Evolutionary conservation across 1,284 basidiomycete genomes (phyloP), one percentile per base, ranked within the genome.

Genomic region (Laetiporus sulphureus): DNA sequence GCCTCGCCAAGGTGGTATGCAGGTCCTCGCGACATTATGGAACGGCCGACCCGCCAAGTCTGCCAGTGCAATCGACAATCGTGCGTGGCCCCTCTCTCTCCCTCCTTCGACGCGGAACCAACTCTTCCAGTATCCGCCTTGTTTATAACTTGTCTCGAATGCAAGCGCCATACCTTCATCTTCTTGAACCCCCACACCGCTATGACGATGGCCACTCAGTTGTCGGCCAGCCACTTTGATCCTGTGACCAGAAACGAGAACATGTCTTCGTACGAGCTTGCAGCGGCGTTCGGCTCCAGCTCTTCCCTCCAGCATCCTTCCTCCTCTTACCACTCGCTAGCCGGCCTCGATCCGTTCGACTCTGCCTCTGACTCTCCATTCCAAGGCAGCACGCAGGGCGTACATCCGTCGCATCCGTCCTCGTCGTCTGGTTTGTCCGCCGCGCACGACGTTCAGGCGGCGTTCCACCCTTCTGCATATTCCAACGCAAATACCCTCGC

Each of bases 201-300:
- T 8, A 11, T 21, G 33, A 33, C 38, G 13, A 33, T 32, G 32
- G 20, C 39, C 18, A 20, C 34, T 21, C 20, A 32, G 16, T 29
- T 19, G 8, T 37, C 39, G 10, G 16, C 37, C 19, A 39, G 41
- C 39, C 30, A 45, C 32, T 22, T 36, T 19, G 32, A 38, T 1
- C 23, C 43, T 11, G 19, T 15, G 11, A 19, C 33, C 23, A 40
- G n/a, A n/a, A n/a, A n/a, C n/a, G n/a, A 35, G 33, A 30, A 29
- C 13, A 33, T 32, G 38, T 16, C 37, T 8, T 38, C 43, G 15
- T 25, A 27, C 32, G 43, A 45, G 29, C 20, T 45, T 10, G 43
- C 43, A 7, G 43, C 36, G 12, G 38, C 38, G 5, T 30, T 41
- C 15, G 39, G 31, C 3, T 30, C 36, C 32, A 36, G 38, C 12